phyloP scores from a whole-genome alignment of 768 basidiomycete genomes.

The Russula compacta region DNA sequence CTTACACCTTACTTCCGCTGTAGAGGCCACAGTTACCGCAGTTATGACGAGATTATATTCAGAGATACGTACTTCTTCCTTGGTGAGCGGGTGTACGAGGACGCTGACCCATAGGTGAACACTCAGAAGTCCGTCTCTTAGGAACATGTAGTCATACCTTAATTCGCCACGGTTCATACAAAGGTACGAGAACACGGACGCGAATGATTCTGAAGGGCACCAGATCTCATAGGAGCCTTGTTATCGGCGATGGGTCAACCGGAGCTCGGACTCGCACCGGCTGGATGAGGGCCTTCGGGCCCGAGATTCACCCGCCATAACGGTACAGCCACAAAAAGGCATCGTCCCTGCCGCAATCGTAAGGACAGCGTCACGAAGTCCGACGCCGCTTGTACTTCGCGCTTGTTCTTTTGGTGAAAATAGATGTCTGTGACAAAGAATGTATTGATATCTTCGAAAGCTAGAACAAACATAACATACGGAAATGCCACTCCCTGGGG shows the following conservation, averaged over 20 bases:
- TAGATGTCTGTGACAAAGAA: slow-evolving; percentile 53
- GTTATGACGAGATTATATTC: background rate
- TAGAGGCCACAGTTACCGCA: background rate
- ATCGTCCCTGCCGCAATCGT: slow-evolving; percentile 58
- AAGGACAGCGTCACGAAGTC: slow-evolving; percentile 68
- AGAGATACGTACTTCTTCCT: slow-evolving; percentile 31
- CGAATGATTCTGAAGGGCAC: slow-evolving; percentile 67
- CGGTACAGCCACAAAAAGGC: slow-evolving; percentile 75
- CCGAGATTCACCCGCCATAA: slow-evolving; percentile 58
- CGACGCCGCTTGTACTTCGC: slow-evolving; percentile 55
- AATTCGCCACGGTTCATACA: slow-evolving; percentile 56
- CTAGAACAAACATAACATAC: slow-evolving; percentile 30
- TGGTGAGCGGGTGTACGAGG: too few species aligned
- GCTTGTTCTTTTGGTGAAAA: slow-evolving; percentile 58
- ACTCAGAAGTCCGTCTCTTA: background rate
- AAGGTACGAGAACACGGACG: slow-evolving; percentile 69
- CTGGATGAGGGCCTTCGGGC: slow-evolving; percentile 69
- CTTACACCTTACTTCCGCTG: slow-evolving; percentile 32
- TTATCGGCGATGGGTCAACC: background rate
- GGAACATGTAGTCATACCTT: slow-evolving; percentile 39
- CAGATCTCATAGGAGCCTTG: slow-evolving; percentile 77
- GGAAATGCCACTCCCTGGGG: slow-evolving; percentile 71
- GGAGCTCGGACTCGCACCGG: slow-evolving; percentile 37
- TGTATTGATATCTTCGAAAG: background rate
- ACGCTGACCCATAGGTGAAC: background rate